phyloP scores from a whole-genome alignment of 139 green algal species.

The Diplosphaera chodatii region DNA sequence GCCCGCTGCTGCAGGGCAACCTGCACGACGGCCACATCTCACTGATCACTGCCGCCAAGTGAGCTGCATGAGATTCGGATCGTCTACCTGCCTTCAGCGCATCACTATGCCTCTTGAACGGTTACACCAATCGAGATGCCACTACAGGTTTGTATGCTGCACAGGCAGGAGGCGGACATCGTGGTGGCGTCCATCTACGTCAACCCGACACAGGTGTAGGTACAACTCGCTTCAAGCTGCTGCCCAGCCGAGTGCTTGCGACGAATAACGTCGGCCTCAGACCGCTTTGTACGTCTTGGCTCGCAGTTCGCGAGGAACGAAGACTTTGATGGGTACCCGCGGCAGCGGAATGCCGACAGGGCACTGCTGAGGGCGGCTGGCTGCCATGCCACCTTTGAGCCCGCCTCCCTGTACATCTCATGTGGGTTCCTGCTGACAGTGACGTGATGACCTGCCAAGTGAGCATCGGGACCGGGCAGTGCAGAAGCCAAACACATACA shows the following conservation, averaged over 20 bases:
- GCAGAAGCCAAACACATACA: too few species aligned
- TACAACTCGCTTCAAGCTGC: too few species aligned
- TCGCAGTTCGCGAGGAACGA: conserved; percentile 87
- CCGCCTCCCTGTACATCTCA: conserved; percentile 61
- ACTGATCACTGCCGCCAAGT: conserved; percentile 69
- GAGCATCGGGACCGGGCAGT: too few species aligned
- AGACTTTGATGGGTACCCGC: conserved; percentile 93
- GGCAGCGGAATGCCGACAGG: conserved; percentile 54
- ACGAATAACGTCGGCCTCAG: too few species aligned
- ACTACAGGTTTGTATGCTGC: too few species aligned
- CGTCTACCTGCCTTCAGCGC: neutral
- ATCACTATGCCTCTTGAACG: neutral
- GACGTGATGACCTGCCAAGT: too few species aligned
- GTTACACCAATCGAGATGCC: too few species aligned
- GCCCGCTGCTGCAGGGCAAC: conserved; percentile 55
- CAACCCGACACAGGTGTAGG: conserved; percentile 94
- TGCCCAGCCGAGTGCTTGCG: too few species aligned
- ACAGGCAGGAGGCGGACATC: conserved; percentile 65
- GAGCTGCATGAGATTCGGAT: too few species aligned
- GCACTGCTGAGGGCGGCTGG: conserved; percentile 57
- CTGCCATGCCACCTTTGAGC: conserved; percentile 75
- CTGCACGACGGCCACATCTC: conserved; percentile 93
- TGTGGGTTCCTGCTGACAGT: conserved; percentile 9
- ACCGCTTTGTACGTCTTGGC: too few species aligned
- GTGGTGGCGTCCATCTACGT: conserved; percentile 96